A percentile compares a stretch with the other conserved stretches of the same genome.
phyloP scores from a whole-genome alignment of 2,329 filamentous ascomycete species.

The Chaetomiaceae sp. region DNA sequence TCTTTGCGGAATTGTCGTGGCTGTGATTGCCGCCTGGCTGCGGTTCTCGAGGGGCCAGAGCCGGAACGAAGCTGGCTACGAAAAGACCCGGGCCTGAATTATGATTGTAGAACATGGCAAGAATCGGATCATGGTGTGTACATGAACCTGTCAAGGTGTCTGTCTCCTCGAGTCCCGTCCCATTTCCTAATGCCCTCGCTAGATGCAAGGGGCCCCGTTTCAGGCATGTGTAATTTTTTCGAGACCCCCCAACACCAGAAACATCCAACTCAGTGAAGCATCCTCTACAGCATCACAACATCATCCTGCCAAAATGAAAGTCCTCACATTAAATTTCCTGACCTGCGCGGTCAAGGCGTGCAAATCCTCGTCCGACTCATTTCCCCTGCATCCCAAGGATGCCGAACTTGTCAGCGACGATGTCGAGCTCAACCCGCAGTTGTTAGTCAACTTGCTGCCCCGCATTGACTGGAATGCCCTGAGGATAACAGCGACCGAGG shows the following conservation, averaged over 20 bases:
- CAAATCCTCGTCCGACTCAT: conserved; percentile 74
- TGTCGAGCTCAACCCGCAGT: conserved; percentile 72
- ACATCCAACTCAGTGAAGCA: background rate
- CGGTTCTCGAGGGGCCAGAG: conserved; percentile 37
- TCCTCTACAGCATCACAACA: conserved; percentile 1
- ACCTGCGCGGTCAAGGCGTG: conserved; percentile 95
- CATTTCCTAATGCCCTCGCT: no score
- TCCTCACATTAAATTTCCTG: conserved; percentile 93
- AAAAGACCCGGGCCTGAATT: conserved; percentile 41
- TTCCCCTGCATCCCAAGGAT: conserved; percentile 88
- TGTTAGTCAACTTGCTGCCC: conserved; percentile 80
- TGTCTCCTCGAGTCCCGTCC: background rate
- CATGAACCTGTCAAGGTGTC: background rate
- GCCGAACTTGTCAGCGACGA: conserved; percentile 85
- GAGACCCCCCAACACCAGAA: conserved; percentile 5
- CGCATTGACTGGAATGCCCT: conserved; percentile 86
- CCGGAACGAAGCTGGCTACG: conserved; percentile 35
- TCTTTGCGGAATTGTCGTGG: conserved; percentile 46
- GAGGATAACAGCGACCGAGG: conserved; percentile 70
- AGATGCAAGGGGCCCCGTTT: conserved; percentile 18
- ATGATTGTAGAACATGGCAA: background rate
- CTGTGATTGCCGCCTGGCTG: conserved; percentile 43
- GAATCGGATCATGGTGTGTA: background rate
- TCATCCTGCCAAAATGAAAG: conserved; percentile 63
- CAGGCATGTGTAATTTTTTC: conserved; percentile 16